Evolutionary conservation across 2,329 filamentous ascomycete species (phyloP).

Genomic region (Cladophialophora bantiana): DNA sequence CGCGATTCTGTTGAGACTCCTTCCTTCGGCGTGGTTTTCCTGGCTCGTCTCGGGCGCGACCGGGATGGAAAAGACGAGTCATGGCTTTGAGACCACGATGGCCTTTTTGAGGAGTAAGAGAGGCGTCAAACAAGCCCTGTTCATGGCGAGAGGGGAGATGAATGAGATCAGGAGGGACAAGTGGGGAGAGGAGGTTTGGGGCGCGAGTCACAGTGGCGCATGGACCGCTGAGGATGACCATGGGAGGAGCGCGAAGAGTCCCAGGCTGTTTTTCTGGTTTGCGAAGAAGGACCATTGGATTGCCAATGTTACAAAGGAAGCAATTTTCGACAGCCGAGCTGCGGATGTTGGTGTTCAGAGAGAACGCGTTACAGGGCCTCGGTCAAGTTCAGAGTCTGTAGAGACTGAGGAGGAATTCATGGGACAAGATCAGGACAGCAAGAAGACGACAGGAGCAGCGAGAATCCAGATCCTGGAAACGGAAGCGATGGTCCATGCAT

Average conservation of each 20-base stretch:
- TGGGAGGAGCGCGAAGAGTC: slow-evolving; percentile 18
- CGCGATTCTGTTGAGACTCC: slow-evolving; percentile 50
- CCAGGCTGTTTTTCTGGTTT: slow-evolving; percentile 65
- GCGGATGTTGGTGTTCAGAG: slow-evolving; percentile 18
- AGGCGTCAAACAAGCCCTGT: slow-evolving; percentile 64
- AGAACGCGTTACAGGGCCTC: background rate
- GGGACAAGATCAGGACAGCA: slow-evolving; percentile 35
- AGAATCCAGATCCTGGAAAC: slow-evolving; percentile 62
- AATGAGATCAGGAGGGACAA: slow-evolving; percentile 61
- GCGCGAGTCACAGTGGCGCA: slow-evolving; percentile 46
- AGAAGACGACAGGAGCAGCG: slow-evolving; percentile 47
- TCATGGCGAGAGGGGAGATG: slow-evolving; percentile 67
- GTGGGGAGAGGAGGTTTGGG: slow-evolving; percentile 68
- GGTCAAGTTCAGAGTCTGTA: background rate
- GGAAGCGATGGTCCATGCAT: slow-evolving; percentile 64
- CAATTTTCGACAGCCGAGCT: slow-evolving; percentile 58
- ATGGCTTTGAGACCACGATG: slow-evolving; percentile 57
- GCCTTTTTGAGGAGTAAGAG: slow-evolving; percentile 57
- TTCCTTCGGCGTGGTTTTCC: slow-evolving; percentile 52
- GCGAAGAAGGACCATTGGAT: slow-evolving; percentile 68
- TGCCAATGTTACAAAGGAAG: slow-evolving; percentile 63
- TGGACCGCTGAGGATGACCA: slow-evolving; percentile 19
- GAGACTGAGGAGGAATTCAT: slow-evolving; percentile 31
- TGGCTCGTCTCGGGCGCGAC: slow-evolving; percentile 53
- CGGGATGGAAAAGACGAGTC: slow-evolving; percentile 48